Evolutionary conservation across 78 protist species (phyloP), one percentile per base, ranked within the genome.

Genomic region (Acrasis kona): DNA sequence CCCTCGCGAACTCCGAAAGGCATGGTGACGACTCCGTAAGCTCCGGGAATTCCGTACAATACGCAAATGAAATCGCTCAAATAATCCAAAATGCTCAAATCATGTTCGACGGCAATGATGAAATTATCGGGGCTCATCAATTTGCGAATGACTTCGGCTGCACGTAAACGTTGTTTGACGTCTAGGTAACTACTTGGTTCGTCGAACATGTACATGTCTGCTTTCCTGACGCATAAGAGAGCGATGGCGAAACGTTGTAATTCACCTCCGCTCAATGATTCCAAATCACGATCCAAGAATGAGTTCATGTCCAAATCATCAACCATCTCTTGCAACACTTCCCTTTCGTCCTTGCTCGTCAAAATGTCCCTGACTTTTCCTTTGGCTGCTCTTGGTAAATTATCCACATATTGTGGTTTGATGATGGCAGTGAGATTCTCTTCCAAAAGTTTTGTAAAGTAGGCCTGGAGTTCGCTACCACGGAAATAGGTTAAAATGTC

Each of bases 361-460:
- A 95, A 69, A 6, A 89, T 75, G 7, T 72, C 87, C 7, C 27
- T 61, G 35, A 96, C 97, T 8, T 81, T 79, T 42, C 99, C 99
- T 72, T 85, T 83, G 5, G 94, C 90, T 5, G 92, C 95, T 37
- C 61, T 65, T 65, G 99, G 96, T 65, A 98, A 73, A 75, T 95
- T 84, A 85, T 97, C 99, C 9, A 97, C 99, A 82, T 96, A 97
- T 85, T 98, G 99, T 30, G 98, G 98, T 90, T 98, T 98, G 75
- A 93, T 85, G 66, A 88, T 65, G n/a, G 98, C 94, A 82, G 77
- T 88, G 39, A 95, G 4, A 50, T 95, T 75, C 74, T 96, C 97
- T 57, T 97, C 99, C 12, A 98, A 90, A 30, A 98, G 57, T 34
- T 39, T 9, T 12, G 89, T 88, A 78, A 98, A 96, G 85, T 92